A percentile compares a stretch with the other conserved stretches of the same genome.
Conservation (phyloP, 2,329 filamentous ascomycete genomes). For the Daldinia sp. region DNA sequence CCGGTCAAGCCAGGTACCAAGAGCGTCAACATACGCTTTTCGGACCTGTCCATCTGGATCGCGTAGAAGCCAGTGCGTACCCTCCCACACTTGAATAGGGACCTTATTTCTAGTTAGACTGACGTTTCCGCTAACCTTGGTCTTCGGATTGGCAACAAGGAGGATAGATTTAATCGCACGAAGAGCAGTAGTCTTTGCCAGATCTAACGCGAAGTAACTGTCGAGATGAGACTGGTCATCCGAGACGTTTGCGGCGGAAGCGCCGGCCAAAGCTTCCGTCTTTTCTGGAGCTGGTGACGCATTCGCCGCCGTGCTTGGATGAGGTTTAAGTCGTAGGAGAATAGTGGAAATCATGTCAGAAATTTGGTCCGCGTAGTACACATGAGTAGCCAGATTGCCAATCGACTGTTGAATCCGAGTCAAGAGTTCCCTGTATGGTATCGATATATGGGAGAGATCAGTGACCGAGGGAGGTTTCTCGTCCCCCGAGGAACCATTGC, state of each 20-base stretch:
- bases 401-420: slow-evolving; percentile 82
- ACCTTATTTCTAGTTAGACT: slow-evolving; percentile 80
- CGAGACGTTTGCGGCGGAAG: slow-evolving; percentile 55
- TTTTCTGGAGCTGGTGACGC: slow-evolving; percentile 62
- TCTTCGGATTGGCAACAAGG: slow-evolving; percentile 79
- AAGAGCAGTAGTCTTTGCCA: slow-evolving; percentile 74
- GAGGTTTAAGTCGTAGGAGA: slow-evolving; percentile 80
- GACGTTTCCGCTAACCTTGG: slow-evolving; percentile 68
- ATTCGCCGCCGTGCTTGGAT: slow-evolving; percentile 56
- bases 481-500: slow-evolving; percentile 44
- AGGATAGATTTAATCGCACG: slow-evolving; percentile 86
- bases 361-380: slow-evolving; percentile 97
- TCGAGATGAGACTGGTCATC: slow-evolving; percentile 62
- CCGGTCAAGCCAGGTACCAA: slow-evolving; percentile 86
- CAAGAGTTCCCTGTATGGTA: slow-evolving; percentile 74
- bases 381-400: slow-evolving; percentile 90
- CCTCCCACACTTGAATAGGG: slow-evolving; percentile 89
- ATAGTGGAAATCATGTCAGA: slow-evolving; percentile 92
- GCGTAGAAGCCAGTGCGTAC: slow-evolving; percentile 91
- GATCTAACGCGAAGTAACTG: slow-evolving; percentile 64
- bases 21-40: slow-evolving; percentile 84
- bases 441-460: slow-evolving; percentile 55
- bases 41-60: slow-evolving; percentile 83
- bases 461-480: slow-evolving; percentile 48
- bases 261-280: slow-evolving; percentile 55